These are phyloP conservation scores for Tetracladium maxilliforme DNA, from an alignment of 2,329 filamentous ascomycete species.

Conservation along the genomic window DNA sequence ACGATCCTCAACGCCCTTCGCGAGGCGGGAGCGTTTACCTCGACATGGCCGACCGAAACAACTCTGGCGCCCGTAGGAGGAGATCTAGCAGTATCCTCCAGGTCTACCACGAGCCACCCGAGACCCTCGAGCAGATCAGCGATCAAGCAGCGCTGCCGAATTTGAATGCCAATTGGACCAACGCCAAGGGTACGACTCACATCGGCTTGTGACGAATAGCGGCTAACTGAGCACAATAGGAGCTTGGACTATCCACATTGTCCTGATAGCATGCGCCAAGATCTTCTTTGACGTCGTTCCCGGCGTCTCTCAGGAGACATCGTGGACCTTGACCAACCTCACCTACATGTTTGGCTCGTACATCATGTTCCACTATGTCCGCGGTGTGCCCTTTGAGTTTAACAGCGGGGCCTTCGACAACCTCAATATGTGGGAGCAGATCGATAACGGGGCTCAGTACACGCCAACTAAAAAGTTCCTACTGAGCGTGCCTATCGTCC, in stretches of 20 bases:
- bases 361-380: slow-evolving; percentile 99
- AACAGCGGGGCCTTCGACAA: slow-evolving; percentile 98
- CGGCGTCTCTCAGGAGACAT: slow-evolving; percentile 91
- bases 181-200: slow-evolving; percentile 71
- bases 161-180: slow-evolving; percentile 96
- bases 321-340: slow-evolving; percentile 97
- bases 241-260: slow-evolving; percentile 94
- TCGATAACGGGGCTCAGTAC: slow-evolving; percentile 97
- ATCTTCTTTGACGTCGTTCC: slow-evolving; percentile 96
- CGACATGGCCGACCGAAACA: slow-evolving; percentile 47
- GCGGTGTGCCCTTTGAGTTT: slow-evolving; percentile 96
- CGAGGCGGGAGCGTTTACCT: slow-evolving; percentile 16
- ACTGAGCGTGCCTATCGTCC: slow-evolving; percentile 79
- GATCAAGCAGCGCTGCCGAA: slow-evolving; percentile 93
- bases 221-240: slow-evolving; percentile 33
- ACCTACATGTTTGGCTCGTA: slow-evolving; percentile 98
- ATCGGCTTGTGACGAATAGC: slow-evolving; percentile 1
- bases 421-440: slow-evolving; percentile 99
- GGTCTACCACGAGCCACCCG: slow-evolving; percentile 91
- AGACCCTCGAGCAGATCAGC: slow-evolving; percentile 94
- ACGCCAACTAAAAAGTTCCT: slow-evolving; percentile 98
- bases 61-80: slow-evolving; percentile 69
- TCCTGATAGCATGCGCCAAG: slow-evolving; percentile 82
- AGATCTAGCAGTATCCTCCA: slow-evolving; percentile 95
- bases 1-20: slow-evolving; percentile 52